A percentile compares a stretch with the other conserved stretches of the same genome.
phyloP scores from a whole-genome alignment of 176 grass and related monocot genomes.

The Aegilops longissima region DNA sequence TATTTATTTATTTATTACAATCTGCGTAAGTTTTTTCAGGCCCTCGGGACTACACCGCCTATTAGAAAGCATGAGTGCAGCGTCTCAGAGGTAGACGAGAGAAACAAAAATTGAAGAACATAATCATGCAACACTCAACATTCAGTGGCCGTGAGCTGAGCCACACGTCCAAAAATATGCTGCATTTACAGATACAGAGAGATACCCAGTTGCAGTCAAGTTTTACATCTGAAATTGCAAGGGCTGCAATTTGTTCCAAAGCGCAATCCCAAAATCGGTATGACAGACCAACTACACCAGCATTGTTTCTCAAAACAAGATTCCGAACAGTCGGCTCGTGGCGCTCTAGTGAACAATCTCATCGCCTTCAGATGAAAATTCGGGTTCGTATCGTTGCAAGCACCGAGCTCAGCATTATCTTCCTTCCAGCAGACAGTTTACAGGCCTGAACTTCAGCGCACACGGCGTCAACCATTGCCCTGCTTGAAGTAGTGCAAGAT shows the following conservation, averaged over 20 bases:
- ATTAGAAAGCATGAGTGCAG: too few relatives aligned
- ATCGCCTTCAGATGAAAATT: not conserved
- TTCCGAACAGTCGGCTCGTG: not conserved
- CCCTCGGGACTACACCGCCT: too few relatives aligned
- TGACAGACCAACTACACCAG: not conserved
- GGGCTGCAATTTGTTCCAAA: not conserved
- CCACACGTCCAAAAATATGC: not conserved
- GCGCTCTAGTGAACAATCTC: not conserved
- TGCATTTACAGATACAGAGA: not conserved
- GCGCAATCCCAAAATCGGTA: not conserved
- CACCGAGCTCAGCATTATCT: not conserved
- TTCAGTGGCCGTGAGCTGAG: not conserved
- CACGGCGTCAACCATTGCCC: not conserved
- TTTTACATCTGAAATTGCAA: not conserved
- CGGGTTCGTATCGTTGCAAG: not conserved
- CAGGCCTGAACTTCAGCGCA: not conserved
- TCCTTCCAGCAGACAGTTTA: not conserved
- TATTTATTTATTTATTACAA: too few relatives aligned
- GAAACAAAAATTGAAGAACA: too few relatives aligned
- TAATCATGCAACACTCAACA: not conserved
- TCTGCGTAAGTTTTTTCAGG: too few relatives aligned
- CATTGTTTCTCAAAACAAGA: not conserved
- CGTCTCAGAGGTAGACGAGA: too few relatives aligned
- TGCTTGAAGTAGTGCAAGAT: slow-evolving; percentile 57
- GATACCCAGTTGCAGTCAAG: not conserved